phyloP scores from a whole-genome alignment of 176 grass and related monocot genomes.

The Echinochloa phyllopogon region DNA sequence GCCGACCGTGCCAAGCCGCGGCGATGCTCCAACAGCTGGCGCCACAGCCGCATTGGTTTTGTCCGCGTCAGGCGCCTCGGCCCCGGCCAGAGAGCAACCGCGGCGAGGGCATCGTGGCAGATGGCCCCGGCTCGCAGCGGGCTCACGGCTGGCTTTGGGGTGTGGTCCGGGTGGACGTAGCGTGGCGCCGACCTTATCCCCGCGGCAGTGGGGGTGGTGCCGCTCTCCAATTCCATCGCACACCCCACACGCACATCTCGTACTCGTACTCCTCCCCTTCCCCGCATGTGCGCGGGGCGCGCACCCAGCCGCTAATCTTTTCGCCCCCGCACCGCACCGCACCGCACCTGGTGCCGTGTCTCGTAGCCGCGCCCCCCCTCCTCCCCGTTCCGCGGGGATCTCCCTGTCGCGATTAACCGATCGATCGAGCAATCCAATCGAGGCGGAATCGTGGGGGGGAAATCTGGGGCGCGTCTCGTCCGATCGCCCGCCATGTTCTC shows the following conservation, averaged over 20 bases:
- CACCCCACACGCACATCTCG: constrained; percentile 14
- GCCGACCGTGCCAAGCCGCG: not conserved
- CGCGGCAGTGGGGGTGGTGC: not conserved
- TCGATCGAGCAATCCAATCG: constrained; percentile 12
- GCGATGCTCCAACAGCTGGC: not conserved
- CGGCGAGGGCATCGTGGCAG: not conserved
- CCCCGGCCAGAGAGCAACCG: constrained; percentile 11
- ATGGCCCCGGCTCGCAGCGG: not conserved
- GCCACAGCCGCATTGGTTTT: not conserved
- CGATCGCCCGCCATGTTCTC: constrained; percentile 60
- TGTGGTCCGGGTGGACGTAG: not conserved
- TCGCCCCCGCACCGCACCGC: not conserved
- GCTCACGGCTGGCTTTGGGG: not conserved
- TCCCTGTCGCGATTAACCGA: not conserved
- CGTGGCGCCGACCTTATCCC: constrained; percentile 1
- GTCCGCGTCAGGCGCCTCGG: constrained; percentile 38
- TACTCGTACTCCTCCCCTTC: not conserved
- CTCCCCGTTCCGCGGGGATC: not conserved
- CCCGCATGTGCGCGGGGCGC: constrained; percentile 19
- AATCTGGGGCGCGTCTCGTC: not conserved
- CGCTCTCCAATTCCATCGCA: constrained; percentile 39
- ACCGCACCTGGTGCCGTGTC: not conserved
- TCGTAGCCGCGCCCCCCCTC: not conserved
- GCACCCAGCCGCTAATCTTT: not conserved
- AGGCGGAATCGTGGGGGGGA: not conserved